Evolutionary conservation across 805 yeast genomes (phyloP), one percentile per base, ranked within the genome.

Genomic region (Zygosaccharomyces rouxii): DNA sequence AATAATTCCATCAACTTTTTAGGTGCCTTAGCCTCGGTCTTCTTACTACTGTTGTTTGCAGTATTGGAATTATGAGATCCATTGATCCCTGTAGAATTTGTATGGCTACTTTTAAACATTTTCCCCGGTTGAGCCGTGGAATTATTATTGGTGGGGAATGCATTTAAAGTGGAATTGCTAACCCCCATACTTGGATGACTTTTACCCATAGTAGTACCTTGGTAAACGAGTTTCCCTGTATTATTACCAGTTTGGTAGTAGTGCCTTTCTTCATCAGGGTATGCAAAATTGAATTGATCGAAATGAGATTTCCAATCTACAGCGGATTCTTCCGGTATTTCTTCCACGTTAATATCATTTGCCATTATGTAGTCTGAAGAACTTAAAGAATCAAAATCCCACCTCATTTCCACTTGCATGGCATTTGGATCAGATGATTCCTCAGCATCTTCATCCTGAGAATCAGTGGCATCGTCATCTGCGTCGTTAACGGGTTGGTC

Each of bases 301-400:
- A 53, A 54, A 16, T 56, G 55, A 13, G 57, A 54, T 13, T 38
- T 53, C 66, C 68, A 64, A 37, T 63, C 66, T 9, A 44, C 35
- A 1, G 38, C 42, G 4, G 55, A 41, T 31, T 64, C 70, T 41
- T 60, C 69, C 7, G 63, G 55, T 19, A 59, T 72, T 60, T 55
- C 66, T 47, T 62, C 69, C 5, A 72, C 55, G 51, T 79, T 75
- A 38, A 84, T 80, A 46, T 83, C 86, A 62, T 84, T 83, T 44
- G 84, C 89, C 42, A 84, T 66, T 29, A 86, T 81, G 62, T 85
- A 86, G 53, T 86, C 92, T 29, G 80, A 75, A 37, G 85, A 78
- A 59, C 85, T 83, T 47, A 87, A 68, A 0, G 94, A 85, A 64
- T 89, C 96, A 60, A 89, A 89, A 68, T 89, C 96, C 97, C 96